phyloP scores from a whole-genome alignment of 345 rosid genomes.

The Corchorus olitorius region DNA sequence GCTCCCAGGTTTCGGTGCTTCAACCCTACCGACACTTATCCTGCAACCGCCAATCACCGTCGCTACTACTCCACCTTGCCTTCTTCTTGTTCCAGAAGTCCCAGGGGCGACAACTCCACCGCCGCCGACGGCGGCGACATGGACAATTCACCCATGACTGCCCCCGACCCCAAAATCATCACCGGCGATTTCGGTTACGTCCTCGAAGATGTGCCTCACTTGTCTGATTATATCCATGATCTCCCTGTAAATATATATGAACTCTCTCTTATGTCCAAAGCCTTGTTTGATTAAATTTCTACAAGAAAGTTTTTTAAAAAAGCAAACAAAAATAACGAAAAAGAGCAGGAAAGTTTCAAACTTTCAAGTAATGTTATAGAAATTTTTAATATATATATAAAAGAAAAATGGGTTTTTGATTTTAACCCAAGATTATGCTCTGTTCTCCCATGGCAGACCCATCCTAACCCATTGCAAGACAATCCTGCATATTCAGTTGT shows the following conservation, averaged over 20 bases:
- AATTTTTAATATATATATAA: neutral
- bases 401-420: neutral
- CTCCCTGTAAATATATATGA: slow-evolving; percentile 54
- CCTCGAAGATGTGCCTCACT: slow-evolving; percentile 94
- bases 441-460: slow-evolving; percentile 42
- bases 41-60: slow-evolving; percentile 18
- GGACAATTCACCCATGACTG: slow-evolving; percentile 19
- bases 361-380: neutral
- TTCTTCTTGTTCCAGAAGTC: slow-evolving; percentile 8
- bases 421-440: neutral
- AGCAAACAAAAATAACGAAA: neutral
- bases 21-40: slow-evolving; percentile 30
- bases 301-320: neutral
- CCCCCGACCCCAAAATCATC: slow-evolving; percentile 43
- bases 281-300: neutral
- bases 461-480: slow-evolving; percentile 76
- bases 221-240: slow-evolving; percentile 66
- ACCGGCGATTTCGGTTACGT: slow-evolving; percentile 68
- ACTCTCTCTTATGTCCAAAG: neutral
- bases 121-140: slow-evolving; percentile 8
- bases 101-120: neutral
- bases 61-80: slow-evolving; percentile 14
- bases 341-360: neutral
- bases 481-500: slow-evolving; percentile 88
- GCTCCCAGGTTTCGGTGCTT: slow-evolving; percentile 44